Evolutionary conservation across 169 alveolate species (phyloP).

Genomic region (Miamiensis avidus): DNA sequence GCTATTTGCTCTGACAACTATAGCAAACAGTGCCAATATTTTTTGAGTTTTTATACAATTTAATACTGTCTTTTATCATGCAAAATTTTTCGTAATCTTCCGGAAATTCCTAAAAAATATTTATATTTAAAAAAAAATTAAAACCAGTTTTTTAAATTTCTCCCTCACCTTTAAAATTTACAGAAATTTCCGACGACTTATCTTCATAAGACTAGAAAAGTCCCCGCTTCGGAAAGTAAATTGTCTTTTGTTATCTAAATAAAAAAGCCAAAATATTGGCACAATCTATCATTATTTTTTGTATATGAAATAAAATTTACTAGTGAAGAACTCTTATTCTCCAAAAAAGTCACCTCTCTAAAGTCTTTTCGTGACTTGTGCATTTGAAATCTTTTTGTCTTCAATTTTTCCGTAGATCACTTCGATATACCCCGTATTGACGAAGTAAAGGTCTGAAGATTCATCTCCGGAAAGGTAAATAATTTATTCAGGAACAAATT

Average conservation of each 20-base stretch:
- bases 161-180: not conserved
- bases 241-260: too few relatives aligned
- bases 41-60: not conserved
- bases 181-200: too few relatives aligned
- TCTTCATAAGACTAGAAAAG: too few relatives aligned
- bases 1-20: conserved; percentile 22
- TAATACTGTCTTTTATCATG: conserved; percentile 21
- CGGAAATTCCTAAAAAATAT: conserved; percentile 37
- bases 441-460: conserved; percentile 12
- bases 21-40: conserved; percentile 15
- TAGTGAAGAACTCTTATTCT: conserved; percentile 17
- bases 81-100: conserved; percentile 48
- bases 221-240: too few relatives aligned
- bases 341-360: conserved; percentile 32
- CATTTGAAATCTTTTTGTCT: not conserved
- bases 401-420: conserved; percentile 12
- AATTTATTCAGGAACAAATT: conserved; percentile 25
- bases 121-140: conserved; percentile 9
- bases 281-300: too few relatives aligned
- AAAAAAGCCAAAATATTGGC: too few relatives aligned
- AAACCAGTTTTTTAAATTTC: conserved; percentile 18
- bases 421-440: conserved; percentile 36
- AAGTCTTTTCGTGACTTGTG: not conserved
- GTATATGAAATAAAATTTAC: not conserved
- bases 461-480: conserved; percentile 15